phyloP scores from a whole-genome alignment of 805 yeast species.

The Ogataea kodamae region DNA sequence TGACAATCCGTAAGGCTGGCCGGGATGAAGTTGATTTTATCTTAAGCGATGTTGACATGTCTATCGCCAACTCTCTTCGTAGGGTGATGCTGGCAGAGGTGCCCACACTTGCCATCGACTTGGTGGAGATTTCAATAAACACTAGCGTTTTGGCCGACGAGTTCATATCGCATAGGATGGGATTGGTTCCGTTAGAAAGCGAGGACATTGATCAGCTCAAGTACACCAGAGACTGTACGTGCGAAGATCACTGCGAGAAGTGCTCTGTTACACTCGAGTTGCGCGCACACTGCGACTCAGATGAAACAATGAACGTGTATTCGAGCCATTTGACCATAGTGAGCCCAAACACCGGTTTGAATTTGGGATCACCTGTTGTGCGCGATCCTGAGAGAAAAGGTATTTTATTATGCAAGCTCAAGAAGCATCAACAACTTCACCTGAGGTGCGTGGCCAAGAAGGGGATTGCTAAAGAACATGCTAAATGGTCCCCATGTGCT shows the following conservation, averaged over 20 bases:
- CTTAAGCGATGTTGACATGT: constrained; percentile 77
- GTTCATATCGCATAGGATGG: constrained; percentile 90
- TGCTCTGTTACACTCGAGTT: constrained; percentile 87
- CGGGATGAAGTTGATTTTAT: constrained; percentile 89
- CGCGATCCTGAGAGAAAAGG: constrained; percentile 77
- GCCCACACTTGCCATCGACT: constrained; percentile 93
- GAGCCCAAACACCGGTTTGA: constrained; percentile 28
- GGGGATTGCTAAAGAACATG: constrained; percentile 96
- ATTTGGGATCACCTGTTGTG: constrained; percentile 81
- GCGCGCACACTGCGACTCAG: constrained; percentile 83
- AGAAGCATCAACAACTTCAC: constrained; percentile 88
- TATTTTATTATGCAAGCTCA: constrained; percentile 83
- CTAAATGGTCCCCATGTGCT: constrained; percentile 96
- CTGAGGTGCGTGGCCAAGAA: constrained; percentile 93
- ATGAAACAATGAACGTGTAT: constrained; percentile 84
- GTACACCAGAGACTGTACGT: constrained; percentile 93
- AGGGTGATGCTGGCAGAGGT: constrained; percentile 94
- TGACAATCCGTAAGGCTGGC: constrained; percentile 83
- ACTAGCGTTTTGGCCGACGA: constrained; percentile 97
- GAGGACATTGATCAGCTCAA: constrained; percentile 78
- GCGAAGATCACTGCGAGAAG: constrained; percentile 95
- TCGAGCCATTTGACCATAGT: constrained; percentile 67
- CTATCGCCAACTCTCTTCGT: constrained; percentile 89
- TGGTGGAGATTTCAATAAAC: constrained; percentile 89
- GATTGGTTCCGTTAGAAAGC: constrained; percentile 84